Conservation (phyloP, 2,329 filamentous ascomycete genomes). For the Triangularia verruculosa region DNA sequence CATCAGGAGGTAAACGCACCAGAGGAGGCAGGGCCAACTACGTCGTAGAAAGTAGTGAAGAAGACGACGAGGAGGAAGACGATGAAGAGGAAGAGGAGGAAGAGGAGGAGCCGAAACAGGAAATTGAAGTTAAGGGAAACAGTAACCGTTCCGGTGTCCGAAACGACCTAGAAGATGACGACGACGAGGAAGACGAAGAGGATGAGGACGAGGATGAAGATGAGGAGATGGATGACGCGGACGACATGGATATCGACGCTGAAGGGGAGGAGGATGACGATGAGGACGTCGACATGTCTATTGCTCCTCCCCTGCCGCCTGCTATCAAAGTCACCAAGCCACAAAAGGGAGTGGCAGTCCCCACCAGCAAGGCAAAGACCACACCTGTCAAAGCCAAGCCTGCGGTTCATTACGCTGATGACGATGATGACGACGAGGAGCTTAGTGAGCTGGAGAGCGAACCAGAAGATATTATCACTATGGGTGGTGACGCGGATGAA, state of each 20-base stretch:
- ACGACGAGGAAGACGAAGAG: conserved; percentile 40
- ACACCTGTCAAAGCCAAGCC: conserved; percentile 18
- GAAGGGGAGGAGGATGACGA: conserved; percentile 39
- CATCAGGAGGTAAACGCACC: conserved; percentile 42
- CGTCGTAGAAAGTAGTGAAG: conserved; percentile 51
- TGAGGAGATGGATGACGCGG: conserved; percentile 22
- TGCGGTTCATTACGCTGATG: conserved; percentile 31
- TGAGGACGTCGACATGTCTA: conserved; percentile 49
- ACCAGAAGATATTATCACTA: conserved; percentile 46
- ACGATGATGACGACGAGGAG: conserved; percentile 53
- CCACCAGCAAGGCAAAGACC: conserved; percentile 33
- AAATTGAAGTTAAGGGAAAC: conserved; percentile 29
- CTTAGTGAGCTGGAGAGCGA: conserved; percentile 56
- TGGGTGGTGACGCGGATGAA: conserved; percentile 47
- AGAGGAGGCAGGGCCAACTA: conserved; percentile 59
- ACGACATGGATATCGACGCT: conserved; percentile 32
- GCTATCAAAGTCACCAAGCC: conserved; percentile 51
- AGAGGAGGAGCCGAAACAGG: conserved; percentile 23
- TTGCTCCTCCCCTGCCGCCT: conserved; percentile 38
- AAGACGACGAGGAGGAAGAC: conserved; percentile 40
- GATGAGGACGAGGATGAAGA: conserved; percentile 37
- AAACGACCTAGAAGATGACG: conserved; percentile 29
- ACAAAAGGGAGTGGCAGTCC: conserved; percentile 34
- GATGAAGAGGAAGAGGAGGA: conserved; percentile 36
- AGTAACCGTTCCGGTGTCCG: conserved; percentile 29